Evolutionary conservation across 2,329 filamentous ascomycete genomes (phyloP), one percentile per base, ranked within the genome.

Genomic region (Hypoxylon sp.): DNA sequence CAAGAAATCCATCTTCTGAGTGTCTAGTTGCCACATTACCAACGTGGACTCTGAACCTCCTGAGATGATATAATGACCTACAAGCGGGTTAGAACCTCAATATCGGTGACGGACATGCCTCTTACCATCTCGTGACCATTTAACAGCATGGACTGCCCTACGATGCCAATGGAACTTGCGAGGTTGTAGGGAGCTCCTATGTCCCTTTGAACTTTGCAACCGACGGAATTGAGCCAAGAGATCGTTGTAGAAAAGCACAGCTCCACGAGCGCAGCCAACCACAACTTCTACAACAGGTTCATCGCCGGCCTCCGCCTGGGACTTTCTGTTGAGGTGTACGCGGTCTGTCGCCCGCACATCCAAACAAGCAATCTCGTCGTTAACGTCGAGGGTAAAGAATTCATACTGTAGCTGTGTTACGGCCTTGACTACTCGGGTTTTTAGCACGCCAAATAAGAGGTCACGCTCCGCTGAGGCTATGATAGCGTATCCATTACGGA

Each of bases 21-120:
- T 97, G 70, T 96, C 92, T 61, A 97, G 83, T 79, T 99, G 96
- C 94, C 94, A 98, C 30, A 97, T 82, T 7, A 97, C 92, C 42
- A 99, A 83, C 18, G 93, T 91, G 6, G 93, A 94, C 79, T 99
- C 96, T 20, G 89, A 88, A 30, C 96, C 96, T 74, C 96, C 96
- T 60, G 96, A 98, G 54, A 99, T 90, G 63, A 99, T 80, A 77
- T 99, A 99, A 75, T 97, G 93, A 52, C 93, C 92, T 96, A 70
- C 5, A 18, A 40, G 1, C 30, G 22, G 36, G 60, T 75, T 65
- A 74, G 72, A 46, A 7, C 32, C 12, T 56, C n/a, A 18, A 44
- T 12, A 49, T 14, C 20, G 6, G 66, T 46, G 22, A 48, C 12
- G 28, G 51, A 36, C 67, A 65, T 49, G 11, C 70, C 20, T 33